phyloP scores from a whole-genome alignment of 106 monocot species.

The Apostasia ramifera region DNA sequence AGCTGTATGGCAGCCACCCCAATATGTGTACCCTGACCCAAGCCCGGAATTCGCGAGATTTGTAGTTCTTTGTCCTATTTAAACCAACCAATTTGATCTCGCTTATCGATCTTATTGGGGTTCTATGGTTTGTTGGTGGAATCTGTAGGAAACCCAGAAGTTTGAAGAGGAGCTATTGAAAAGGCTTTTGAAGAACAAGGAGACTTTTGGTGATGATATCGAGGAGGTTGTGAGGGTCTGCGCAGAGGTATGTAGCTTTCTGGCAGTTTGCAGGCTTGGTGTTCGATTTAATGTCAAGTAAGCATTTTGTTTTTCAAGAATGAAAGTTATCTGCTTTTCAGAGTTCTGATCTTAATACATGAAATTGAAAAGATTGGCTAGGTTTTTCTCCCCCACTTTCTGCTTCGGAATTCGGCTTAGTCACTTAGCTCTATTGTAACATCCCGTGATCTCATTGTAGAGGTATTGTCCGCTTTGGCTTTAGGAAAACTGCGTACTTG shows the following conservation, averaged over 20 bases:
- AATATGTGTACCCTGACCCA: slow-evolving; percentile 1
- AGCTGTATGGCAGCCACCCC: not conserved
- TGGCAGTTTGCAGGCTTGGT: not conserved
- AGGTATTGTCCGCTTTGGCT: too few relatives aligned
- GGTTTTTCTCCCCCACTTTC: too few relatives aligned
- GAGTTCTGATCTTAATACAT: too few relatives aligned
- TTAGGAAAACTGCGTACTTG: too few relatives aligned
- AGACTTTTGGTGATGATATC: not conserved
- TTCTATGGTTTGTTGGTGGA: not conserved
- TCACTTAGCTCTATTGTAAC: too few relatives aligned
- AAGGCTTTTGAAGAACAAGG: slow-evolving; percentile 2
- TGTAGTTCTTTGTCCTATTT: not conserved
- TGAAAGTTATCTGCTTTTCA: too few relatives aligned
- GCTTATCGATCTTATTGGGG: too few relatives aligned
- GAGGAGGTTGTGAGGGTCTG: slow-evolving; percentile 2
- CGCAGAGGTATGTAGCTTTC: not conserved
- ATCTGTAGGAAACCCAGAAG: slow-evolving; percentile 1
- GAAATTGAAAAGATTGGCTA: too few relatives aligned
- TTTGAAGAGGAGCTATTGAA: not conserved
- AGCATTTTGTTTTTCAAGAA: too few relatives aligned
- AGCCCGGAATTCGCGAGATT: not conserved
- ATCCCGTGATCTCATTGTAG: too few relatives aligned
- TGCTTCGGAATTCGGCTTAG: too few relatives aligned
- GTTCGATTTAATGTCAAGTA: not conserved
- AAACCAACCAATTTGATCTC: not conserved